A percentile compares a stretch with the other conserved stretches of the same genome.
phyloP scores from a whole-genome alignment of 257 asterid species.

The Parsonsia alboflavescens region DNA sequence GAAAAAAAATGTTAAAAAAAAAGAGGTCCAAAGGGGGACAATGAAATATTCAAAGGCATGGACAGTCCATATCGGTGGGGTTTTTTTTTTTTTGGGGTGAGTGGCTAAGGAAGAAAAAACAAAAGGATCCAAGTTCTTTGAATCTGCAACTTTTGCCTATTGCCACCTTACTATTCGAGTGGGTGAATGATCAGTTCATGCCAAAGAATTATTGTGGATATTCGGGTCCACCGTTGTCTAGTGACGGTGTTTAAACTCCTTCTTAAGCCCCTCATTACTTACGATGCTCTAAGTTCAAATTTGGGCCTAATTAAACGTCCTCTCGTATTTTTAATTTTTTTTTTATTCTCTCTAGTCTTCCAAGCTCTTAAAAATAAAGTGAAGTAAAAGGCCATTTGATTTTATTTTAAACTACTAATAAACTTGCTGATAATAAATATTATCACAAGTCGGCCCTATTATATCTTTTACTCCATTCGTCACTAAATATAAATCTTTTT shows the following conservation, averaged over 20 bases:
- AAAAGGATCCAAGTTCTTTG: neutral
- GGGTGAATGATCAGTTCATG: neutral
- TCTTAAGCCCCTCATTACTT: neutral
- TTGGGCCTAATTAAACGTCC: neutral
- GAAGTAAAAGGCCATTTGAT: no score
- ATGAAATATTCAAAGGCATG: no score
- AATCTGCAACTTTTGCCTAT: neutral
- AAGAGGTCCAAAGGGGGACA: no score
- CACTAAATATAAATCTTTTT: no score
- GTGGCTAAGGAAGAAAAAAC: neutral
- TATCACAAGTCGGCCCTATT: no score
- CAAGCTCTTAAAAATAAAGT: no score
- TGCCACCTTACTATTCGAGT: neutral
- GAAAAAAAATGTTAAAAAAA: no score
- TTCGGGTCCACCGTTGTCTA: neutral
- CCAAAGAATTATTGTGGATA: neutral
- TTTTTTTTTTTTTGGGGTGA: neutral
- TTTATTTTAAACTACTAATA: no score
- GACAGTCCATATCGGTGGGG: no score
- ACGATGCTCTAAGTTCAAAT: neutral
- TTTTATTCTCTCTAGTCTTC: no score
- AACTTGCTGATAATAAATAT: no score
- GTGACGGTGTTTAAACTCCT: neutral
- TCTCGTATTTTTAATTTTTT: neutral
- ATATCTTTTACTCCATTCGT: no score